Base-by-base conservation (phyloP, 371 early-diverging fungal genomes). In the Blakeslea trispora region DNA sequence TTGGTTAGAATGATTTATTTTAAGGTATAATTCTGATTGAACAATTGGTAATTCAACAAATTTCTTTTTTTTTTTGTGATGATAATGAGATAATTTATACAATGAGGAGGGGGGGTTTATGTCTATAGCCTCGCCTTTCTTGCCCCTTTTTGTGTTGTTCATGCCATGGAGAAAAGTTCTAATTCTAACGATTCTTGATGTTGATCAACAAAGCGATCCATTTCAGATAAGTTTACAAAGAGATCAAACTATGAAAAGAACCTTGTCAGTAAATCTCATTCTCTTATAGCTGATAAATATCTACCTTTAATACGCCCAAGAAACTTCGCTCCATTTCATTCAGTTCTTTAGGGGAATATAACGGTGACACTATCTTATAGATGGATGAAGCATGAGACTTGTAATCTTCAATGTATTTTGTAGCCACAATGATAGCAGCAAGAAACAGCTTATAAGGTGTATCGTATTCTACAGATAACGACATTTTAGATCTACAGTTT, bases 371-470 rank as follows among this genome's bases (percentile, higher is more conserved):
- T 42, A 67, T 53, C 17, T 55, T 55, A 50, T 63, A 68, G 45
- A 77, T 69, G 31, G 61, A 51, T 21, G 61, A 46, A 17, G 71
- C 68, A 55, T 68, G 64, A 4, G 68, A 50, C n/a, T 72, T 69
- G 57, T 71, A 71, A 50, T 89, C 87, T 42, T 88, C 84, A 34
- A 77, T 71, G 49, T 76, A 86, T 67, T 84, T 91, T 50, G 86
- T 86, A 2, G 89, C 88, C 8, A 88, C 71, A 55, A 91, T 68
- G 53, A 89, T 69, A 17, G 91, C 84, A 3, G 88, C 87, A 57
- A 89, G 57, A 50, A 89, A 89, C 37, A 91, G 75, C 53, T 85
- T 81, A 64, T 88, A 86, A 22, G 88, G 88, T 10, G 91, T 88
- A 55, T 88, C 91, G 37, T 80, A 81, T 54, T 86, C 84, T 73